phyloP scores from a whole-genome alignment of 306 rosid species.

The Parietaria judaica region DNA sequence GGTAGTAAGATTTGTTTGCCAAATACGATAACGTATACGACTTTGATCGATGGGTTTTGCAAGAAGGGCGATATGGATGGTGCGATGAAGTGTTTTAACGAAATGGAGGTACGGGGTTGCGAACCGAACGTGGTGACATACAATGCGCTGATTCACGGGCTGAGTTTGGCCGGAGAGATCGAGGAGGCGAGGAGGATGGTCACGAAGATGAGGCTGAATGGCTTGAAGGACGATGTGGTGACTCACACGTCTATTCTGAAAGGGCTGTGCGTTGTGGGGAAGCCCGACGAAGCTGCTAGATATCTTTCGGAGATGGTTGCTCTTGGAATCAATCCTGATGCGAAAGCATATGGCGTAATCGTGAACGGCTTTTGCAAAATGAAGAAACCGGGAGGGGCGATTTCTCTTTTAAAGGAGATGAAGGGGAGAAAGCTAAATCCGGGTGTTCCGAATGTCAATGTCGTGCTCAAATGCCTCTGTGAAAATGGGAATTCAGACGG shows the following conservation, averaged over 20 bases:
- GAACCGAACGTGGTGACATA: constrained; percentile 38
- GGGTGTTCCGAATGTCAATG: constrained; percentile 37
- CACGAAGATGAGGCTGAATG: constrained; percentile 44
- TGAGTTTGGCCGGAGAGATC: constrained; percentile 37
- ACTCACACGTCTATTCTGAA: constrained; percentile 42
- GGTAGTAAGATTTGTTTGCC: constrained; percentile 29
- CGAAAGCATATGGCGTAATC: constrained; percentile 32
- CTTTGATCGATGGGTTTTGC: constrained; percentile 45
- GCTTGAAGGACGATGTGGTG: constrained; percentile 34
- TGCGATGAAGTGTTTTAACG: constrained; percentile 30
- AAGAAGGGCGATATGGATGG: constrained; percentile 31
- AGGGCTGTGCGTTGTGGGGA: constrained; percentile 40
- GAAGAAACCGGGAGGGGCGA: constrained; percentile 32
- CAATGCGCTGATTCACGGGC: constrained; percentile 41
- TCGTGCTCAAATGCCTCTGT: constrained; percentile 32
- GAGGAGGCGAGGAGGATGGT: constrained; percentile 42
- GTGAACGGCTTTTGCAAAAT: constrained; percentile 37
- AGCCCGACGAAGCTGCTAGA: constrained; percentile 32
- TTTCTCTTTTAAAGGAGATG: constrained; percentile 43
- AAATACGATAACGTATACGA: constrained; percentile 37
- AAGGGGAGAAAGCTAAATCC: constrained; percentile 29
- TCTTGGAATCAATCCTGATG: constrained; percentile 31
- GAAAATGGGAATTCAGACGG: constrained; percentile 28
- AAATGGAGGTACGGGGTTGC: constrained; percentile 34
- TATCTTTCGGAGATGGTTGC: constrained; percentile 30